Conservation (phyloP, 441 rosid genomes). For the Sinapis alba region DNA sequence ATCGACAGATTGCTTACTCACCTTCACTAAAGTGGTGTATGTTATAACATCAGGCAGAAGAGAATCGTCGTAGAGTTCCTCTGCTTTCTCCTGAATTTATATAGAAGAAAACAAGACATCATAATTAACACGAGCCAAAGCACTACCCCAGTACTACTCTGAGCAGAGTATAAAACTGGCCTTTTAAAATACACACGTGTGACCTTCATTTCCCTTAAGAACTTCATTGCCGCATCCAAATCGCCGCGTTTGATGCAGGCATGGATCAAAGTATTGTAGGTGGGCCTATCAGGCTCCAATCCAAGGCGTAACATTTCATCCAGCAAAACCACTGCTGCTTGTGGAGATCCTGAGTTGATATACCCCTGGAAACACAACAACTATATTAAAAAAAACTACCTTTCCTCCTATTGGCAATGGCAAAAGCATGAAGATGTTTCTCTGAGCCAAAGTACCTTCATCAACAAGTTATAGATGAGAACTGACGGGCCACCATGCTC, state of each 20-base stretch:
- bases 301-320: slow-evolving; percentile 58
- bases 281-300: slow-evolving; percentile 64
- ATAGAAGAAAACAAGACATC: slow-evolving; percentile 17
- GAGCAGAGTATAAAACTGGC: slow-evolving; percentile 53
- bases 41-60: slow-evolving; percentile 68
- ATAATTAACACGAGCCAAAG: slow-evolving; percentile 25
- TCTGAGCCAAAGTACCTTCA: slow-evolving; percentile 57
- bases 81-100: slow-evolving; percentile 56
- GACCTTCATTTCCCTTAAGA: slow-evolving; percentile 79
- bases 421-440: slow-evolving; percentile 11
- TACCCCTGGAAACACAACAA: slow-evolving; percentile 53
- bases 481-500: slow-evolving; percentile 59
- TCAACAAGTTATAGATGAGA: slow-evolving; percentile 64
- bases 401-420: background rate
- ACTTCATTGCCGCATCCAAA: slow-evolving; percentile 59
- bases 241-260: slow-evolving; percentile 57
- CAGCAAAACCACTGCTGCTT: slow-evolving; percentile 53
- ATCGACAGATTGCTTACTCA: slow-evolving; percentile 32
- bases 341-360: slow-evolving; percentile 56
- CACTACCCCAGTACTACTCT: slow-evolving; percentile 36
- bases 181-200: slow-evolving; percentile 49
- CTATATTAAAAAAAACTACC: background rate
- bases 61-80: slow-evolving; percentile 32
- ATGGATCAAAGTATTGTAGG: slow-evolving; percentile 66
- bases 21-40: slow-evolving; percentile 71